Base-by-base conservation (phyloP, 1,284 basidiomycete genomes). In the Porogramme epimiltina region DNA sequence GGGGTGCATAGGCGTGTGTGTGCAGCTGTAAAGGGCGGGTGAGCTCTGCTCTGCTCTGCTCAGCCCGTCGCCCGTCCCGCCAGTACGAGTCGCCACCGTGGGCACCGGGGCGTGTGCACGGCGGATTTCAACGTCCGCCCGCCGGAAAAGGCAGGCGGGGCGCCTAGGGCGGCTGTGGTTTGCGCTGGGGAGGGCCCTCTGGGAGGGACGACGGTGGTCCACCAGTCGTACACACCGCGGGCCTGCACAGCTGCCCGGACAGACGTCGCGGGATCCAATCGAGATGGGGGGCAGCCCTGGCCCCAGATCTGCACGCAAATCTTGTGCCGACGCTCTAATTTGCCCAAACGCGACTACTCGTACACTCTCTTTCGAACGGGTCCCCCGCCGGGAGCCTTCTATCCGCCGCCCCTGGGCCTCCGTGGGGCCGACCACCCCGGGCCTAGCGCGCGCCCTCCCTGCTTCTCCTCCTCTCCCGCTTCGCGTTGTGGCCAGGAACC, bases 271-370 rank as follows among this genome's bases (percentile, higher is more conserved):
- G 53, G 51, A 54, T 19, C 48, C 43, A 43, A 50, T 55, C 57
- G 42, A 58, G 54, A 55, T 53, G 50, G 25, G 18, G 13, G 19
- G 20, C n/a, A 34, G 34, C 34, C 24, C 20, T 11, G 34, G 42
- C 44, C 33, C 38, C 34, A 42, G 57, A 59, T 59, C 57, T 49
- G 26, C 39, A 40, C 45, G 57, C 45, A 51, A 59, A 56, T 59
- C 57, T 51, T 44, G 34, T 40, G 19, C 41, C 44, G 16, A 15
- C 33, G n/a, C 9, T 20, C 47, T 40, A 59, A 56, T 56, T 31
- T 52, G 51, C 45, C 55, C 49, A 42, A 52, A 49, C 53, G n/a
- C 33, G 31, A 43, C 54, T 51, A 54, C 39, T 51, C 47, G 55
- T 57, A 53, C 56, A 56, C 39, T 31, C 25, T 28, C 6, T 16